Percentiles rank a stretch among this genome's conserved stretches.
phyloP scores from a whole-genome alignment of 2,329 filamentous ascomycete species.

The Exophiala calicioides region DNA sequence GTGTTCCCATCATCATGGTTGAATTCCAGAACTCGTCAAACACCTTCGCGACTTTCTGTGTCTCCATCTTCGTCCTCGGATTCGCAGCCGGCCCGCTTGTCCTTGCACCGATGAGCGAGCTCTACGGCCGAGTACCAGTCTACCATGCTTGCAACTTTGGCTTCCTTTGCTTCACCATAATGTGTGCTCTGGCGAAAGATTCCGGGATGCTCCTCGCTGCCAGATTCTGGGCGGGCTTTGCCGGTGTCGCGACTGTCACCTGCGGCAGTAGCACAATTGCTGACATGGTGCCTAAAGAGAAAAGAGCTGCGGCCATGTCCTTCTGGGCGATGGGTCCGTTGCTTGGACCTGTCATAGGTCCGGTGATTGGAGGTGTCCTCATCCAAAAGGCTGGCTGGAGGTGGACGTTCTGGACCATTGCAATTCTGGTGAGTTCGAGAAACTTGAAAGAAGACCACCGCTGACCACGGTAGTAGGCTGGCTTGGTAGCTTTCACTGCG shows the following conservation, averaged over 20 bases:
- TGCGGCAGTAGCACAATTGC: constrained; percentile 49
- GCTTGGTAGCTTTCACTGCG: neutral
- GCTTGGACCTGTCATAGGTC: constrained; percentile 39
- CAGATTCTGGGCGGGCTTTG: constrained; percentile 55
- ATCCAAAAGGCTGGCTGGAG: constrained; percentile 35
- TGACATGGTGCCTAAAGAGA: constrained; percentile 46
- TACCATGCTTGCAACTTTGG: constrained; percentile 59
- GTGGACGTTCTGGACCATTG: constrained; percentile 42
- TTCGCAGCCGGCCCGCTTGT: constrained; percentile 61
- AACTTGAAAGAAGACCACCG: too few relatives aligned
- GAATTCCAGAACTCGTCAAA: constrained; percentile 50
- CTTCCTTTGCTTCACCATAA: constrained; percentile 64
- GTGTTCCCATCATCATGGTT: constrained; percentile 40
- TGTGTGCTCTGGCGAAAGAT: constrained; percentile 60
- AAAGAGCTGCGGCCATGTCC: constrained; percentile 45
- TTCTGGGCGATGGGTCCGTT: constrained; percentile 42
- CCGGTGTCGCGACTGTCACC: constrained; percentile 56
- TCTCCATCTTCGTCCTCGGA: constrained; percentile 62
- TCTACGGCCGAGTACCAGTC: constrained; percentile 62
- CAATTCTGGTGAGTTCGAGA: too few relatives aligned
- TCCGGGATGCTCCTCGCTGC: constrained; percentile 57
- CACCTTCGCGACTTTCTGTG: constrained; percentile 51
- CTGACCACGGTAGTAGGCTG: too few relatives aligned
- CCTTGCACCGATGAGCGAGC: constrained; percentile 60
- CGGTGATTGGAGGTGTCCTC: constrained; percentile 44